A percentile compares a stretch with the other conserved stretches of the same genome.
phyloP scores from a whole-genome alignment of 208 protist species.

The Naegleria fowleri region DNA sequence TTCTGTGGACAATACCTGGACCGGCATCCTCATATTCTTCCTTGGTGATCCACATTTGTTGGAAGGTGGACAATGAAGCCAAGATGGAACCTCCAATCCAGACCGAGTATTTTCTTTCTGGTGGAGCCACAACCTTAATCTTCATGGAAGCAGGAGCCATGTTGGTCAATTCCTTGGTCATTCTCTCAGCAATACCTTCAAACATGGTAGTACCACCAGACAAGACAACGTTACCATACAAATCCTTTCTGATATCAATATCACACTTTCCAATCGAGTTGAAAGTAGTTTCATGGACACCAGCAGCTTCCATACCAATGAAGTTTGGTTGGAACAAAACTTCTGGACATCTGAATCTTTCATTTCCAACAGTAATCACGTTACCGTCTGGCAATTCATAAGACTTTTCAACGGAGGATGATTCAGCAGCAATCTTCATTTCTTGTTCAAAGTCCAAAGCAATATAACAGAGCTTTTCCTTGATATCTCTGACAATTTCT shows the following conservation, averaged over 20 bases:
- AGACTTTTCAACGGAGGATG: constrained; percentile 66
- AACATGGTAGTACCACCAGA: constrained; percentile 93
- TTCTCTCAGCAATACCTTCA: constrained; percentile 89
- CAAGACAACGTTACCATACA: constrained; percentile 91
- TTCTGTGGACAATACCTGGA: constrained; percentile 76
- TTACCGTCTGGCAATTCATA: constrained; percentile 87
- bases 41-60: constrained; percentile 81
- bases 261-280: constrained; percentile 95
- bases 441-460: constrained; percentile 88
- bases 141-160: constrained; percentile 90
- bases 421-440: constrained; percentile 73
- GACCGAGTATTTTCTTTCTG: constrained; percentile 68
- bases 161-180: constrained; percentile 87
- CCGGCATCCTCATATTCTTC: constrained; percentile 84
- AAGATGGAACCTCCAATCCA: constrained; percentile 90
- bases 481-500: constrained; percentile 69
- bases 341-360: constrained; percentile 87
- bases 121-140: constrained; percentile 88
- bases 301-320: constrained; percentile 81
- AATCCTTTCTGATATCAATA: constrained; percentile 84
- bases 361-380: constrained; percentile 74
- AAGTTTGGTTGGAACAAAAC: constrained; percentile 92
- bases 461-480: constrained; percentile 75
- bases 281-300: constrained; percentile 91
- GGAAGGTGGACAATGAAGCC: constrained; percentile 70